These are phyloP conservation scores for Coemansia sp. DNA, from an alignment of 192 early-diverging fungal species.

Conservation along the genomic window DNA sequence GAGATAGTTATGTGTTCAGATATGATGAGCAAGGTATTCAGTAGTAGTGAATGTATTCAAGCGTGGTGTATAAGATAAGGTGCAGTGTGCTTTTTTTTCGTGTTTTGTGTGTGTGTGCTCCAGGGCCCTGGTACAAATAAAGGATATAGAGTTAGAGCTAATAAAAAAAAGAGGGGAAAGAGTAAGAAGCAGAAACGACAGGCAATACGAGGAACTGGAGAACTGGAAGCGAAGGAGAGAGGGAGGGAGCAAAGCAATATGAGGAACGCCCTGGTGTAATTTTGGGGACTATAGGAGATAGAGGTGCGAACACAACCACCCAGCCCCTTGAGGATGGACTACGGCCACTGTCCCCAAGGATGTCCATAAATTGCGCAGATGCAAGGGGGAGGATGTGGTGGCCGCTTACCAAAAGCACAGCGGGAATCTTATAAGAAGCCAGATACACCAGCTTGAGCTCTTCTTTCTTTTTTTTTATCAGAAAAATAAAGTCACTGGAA, in stretches of 20 bases:
- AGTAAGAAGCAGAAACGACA: not conserved
- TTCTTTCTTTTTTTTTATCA: not conserved
- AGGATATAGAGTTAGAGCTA: not conserved
- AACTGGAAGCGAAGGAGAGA: slow-evolving; percentile 4
- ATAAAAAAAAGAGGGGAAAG: not conserved
- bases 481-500: not conserved
- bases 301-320: not conserved
- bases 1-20: not conserved
- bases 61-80: not conserved
- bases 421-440: not conserved
- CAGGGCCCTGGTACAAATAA: not conserved
- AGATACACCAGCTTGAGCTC: not conserved
- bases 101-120: not conserved
- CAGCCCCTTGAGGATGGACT: not conserved
- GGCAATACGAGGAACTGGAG: not conserved
- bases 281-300: not conserved
- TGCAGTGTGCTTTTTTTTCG: not conserved
- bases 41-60: not conserved
- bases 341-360: not conserved
- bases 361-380: not conserved
- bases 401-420: not conserved
- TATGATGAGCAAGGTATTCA: not conserved
- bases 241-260: not conserved
- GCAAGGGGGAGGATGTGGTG: not conserved
- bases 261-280: not conserved